Base-by-base conservation (phyloP, 139 green algal species). In the Spirogloea muscicola region DNA sequence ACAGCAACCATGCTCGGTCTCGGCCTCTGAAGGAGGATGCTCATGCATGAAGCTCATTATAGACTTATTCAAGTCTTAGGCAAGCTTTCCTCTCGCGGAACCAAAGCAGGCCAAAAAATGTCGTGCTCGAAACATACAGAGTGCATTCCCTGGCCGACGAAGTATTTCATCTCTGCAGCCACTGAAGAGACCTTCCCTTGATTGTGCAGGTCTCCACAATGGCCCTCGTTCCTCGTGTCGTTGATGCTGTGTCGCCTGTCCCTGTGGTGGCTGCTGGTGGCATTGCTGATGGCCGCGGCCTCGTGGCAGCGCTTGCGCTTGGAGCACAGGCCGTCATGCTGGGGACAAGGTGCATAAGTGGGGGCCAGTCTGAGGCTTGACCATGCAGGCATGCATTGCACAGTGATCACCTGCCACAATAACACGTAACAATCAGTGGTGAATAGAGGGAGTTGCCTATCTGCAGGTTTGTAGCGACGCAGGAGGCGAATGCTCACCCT, bases 301-400 rank as follows among this genome's bases (percentile, higher is more conserved):
- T 80, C 18, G 72, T 62, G 49, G 72, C 72, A 38, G 43, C 37
- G 21, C 72, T 80, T 34, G 61, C 61, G 36, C 72, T 80, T 2
- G 72, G 72, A 37, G 51, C 51, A 21, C 13, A 60, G n/a, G 51
- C n/a, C 18, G 51, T 60, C n/a, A 25, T 18, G 9, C 10, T 60
- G 51, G 51, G 51, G n/a, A 60, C 51, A 5, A 18, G 51, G 51
- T 60, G 10, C 51, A 33, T 18, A 21, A 33, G n/a, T 27, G 51
- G n/a, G 29, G 13, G 5, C 51, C 43, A 25, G n/a, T 34, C 51
- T 27, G 51, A 21, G 29, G 13, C 10, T 25, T 51, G 43, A 10
- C 13, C 10, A 10, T 51, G 43, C 43, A 10, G 10, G 43, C 43
- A 51, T 51, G 43, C 10, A 51, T 25, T 10, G 10, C 13, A 13